Conservation (phyloP, 495 filamentous ascomycete species). For the Bryoglossum gracile region DNA sequence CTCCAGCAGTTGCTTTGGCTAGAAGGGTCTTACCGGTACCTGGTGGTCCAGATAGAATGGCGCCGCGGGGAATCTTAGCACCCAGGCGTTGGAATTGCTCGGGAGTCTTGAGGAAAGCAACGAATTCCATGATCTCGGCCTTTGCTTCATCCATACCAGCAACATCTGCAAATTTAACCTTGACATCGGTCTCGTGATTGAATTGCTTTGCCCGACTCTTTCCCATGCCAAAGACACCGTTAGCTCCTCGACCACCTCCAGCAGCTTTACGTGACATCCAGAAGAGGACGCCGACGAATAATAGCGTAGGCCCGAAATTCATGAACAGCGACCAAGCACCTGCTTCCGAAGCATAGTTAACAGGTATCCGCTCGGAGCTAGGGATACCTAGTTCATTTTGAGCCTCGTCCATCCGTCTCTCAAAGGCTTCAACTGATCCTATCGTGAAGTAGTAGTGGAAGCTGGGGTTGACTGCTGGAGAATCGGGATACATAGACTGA, state of each 20-base stretch:
- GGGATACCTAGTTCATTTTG: slow-evolving; percentile 84
- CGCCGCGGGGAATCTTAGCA: slow-evolving; percentile 94
- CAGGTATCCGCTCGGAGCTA: slow-evolving; percentile 75
- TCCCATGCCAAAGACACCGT: slow-evolving; percentile 88
- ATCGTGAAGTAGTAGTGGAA: slow-evolving; percentile 93
- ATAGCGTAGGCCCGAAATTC: slow-evolving; percentile 78
- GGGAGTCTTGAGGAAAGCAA: slow-evolving; percentile 88
- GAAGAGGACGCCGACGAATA: slow-evolving; percentile 74
- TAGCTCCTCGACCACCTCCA: slow-evolving; percentile 51
- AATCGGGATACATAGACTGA: slow-evolving; percentile 72
- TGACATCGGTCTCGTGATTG: slow-evolving; percentile 93
- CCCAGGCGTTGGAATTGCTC: slow-evolving; percentile 86
- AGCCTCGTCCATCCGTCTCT: slow-evolving; percentile 76
- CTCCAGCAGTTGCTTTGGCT: slow-evolving; percentile 94
- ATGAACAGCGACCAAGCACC: slow-evolving; percentile 55
- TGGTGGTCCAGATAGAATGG: slow-evolving; percentile 91
- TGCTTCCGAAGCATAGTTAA: slow-evolving; percentile 74
- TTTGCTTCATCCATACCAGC: slow-evolving; percentile 99
- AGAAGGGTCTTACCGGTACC: slow-evolving; percentile 97
- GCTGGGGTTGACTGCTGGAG: slow-evolving; percentile 56
- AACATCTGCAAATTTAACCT: slow-evolving; percentile 94
- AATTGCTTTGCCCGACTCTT: slow-evolving; percentile 94
- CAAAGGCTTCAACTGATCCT: slow-evolving; percentile 88
- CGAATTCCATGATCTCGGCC: slow-evolving; percentile 98
- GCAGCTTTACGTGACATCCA: slow-evolving; percentile 61